A percentile compares a stretch with the other conserved stretches of the same genome.
phyloP scores from a whole-genome alignment of 257 asterid genomes.

The Handroanthus guayacan region DNA sequence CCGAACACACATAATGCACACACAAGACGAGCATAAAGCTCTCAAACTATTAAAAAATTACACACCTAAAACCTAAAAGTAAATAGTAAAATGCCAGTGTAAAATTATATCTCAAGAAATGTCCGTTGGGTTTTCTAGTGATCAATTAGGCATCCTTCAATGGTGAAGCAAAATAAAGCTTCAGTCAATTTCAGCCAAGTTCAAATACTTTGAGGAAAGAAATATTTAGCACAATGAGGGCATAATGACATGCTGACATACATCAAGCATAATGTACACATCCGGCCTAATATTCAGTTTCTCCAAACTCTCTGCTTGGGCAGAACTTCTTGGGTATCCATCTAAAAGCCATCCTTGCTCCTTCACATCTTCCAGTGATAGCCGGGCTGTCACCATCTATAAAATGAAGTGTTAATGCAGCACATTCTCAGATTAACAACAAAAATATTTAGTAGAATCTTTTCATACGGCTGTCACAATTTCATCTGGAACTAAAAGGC shows the following conservation, averaged over 20 bases:
- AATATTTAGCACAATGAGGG: constrained; percentile 14
- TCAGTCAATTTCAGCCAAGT: constrained; percentile 22
- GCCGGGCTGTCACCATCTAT: constrained; percentile 86
- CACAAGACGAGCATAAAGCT: not conserved
- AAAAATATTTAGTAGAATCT: constrained; percentile 7
- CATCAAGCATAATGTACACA: constrained; percentile 80
- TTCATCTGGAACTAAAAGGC: constrained; percentile 89
- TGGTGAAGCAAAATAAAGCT: constrained; percentile 4
- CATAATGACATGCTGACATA: constrained; percentile 45
- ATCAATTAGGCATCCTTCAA: constrained; percentile 14
- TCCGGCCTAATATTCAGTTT: constrained; percentile 81
- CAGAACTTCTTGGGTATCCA: constrained; percentile 86
- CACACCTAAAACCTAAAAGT: not conserved
- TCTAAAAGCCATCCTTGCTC: constrained; percentile 98
- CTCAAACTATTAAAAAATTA: not conserved
- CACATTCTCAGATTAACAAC: constrained; percentile 28
- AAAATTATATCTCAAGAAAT: not conserved
- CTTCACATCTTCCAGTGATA: constrained; percentile 78
- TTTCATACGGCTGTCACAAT: constrained; percentile 83
- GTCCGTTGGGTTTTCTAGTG: not conserved
- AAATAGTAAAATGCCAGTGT: not conserved
- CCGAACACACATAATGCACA: not conserved
- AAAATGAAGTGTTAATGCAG: constrained; percentile 37
- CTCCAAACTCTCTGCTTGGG: constrained; percentile 91
- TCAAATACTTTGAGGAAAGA: constrained; percentile 20